A percentile compares a stretch with the other conserved stretches of the same genome.
Conservation (phyloP, 2,329 filamentous ascomycete species). For the Penicillium sp. region DNA sequence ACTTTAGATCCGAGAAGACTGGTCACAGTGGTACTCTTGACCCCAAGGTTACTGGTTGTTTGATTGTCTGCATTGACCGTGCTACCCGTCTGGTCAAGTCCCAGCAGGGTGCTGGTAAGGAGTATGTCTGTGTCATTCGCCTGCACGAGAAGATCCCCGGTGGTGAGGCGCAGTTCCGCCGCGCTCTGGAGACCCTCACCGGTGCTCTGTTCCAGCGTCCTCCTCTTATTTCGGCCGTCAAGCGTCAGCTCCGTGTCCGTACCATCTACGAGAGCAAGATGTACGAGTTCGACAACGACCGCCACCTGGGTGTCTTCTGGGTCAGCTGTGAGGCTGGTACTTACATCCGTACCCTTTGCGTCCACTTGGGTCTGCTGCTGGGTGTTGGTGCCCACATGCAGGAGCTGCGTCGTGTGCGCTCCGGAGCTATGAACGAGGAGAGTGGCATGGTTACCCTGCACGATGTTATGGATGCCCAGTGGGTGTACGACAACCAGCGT, state of each 20-base stretch:
- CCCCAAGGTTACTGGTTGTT: conserved; percentile 93
- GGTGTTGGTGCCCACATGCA: conserved; percentile 97
- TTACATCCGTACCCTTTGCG: conserved; percentile 97
- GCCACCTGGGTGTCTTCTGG: conserved; percentile 98
- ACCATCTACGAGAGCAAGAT: conserved; percentile 98
- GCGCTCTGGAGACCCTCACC: conserved; percentile 91
- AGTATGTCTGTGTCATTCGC: conserved; percentile 94
- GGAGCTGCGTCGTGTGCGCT: conserved; percentile 89
- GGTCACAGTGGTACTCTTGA: conserved; percentile 98
- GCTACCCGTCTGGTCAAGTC: conserved; percentile 98
- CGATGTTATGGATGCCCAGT: conserved; percentile 93
- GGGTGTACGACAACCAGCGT: conserved; percentile 90
- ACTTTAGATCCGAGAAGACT: conserved; percentile 79
- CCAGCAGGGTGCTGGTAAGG: conserved; percentile 97
- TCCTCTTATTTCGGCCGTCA: conserved; percentile 95
- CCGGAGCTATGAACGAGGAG: conserved; percentile 91
- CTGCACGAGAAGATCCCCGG: conserved; percentile 94
- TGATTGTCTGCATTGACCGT: conserved; percentile 94
- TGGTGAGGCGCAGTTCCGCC: conserved; percentile 86
- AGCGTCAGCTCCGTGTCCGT: conserved; percentile 96
- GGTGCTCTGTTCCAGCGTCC: conserved; percentile 97
- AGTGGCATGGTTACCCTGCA: conserved; percentile 90
- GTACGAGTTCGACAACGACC: conserved; percentile 96
- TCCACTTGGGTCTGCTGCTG: conserved; percentile 76
- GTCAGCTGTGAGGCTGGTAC: conserved; percentile 98